phyloP scores from a whole-genome alignment of 352 stramenopile species.

The Pseudoperonospora humuli region DNA sequence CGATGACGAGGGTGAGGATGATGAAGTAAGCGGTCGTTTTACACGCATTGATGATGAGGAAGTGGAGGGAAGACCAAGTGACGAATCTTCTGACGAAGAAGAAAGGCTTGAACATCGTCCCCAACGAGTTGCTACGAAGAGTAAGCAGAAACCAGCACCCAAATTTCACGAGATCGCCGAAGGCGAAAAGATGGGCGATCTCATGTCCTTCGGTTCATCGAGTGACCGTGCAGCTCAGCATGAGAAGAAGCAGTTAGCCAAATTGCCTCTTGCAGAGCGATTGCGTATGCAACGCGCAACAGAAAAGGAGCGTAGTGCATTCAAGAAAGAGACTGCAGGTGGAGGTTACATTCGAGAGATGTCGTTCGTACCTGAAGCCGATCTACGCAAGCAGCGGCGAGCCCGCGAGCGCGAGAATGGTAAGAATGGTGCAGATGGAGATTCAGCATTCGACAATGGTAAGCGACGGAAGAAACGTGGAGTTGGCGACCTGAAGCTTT shows the following conservation, averaged over 20 bases:
- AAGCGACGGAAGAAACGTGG: slow-evolving; percentile 74
- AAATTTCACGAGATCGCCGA: slow-evolving; percentile 86
- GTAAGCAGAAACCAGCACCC: slow-evolving; percentile 36
- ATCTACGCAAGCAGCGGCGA: slow-evolving; percentile 46
- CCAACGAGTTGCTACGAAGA: slow-evolving; percentile 10
- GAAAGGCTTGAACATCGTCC: slow-evolving; percentile 25
- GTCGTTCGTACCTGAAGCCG: slow-evolving; percentile 65
- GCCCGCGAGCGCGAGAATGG: slow-evolving; percentile 21
- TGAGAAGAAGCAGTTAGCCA: slow-evolving; percentile 71
- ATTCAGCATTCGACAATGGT: slow-evolving; percentile 16
- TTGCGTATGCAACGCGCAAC: slow-evolving; percentile 63
- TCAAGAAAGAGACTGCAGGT: slow-evolving; percentile 71
- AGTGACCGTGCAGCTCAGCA: slow-evolving; percentile 59
- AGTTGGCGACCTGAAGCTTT: slow-evolving; percentile 65
- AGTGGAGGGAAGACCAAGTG: slow-evolving; percentile 48
- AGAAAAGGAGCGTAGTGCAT: slow-evolving; percentile 68
- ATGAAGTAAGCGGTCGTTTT: slow-evolving; percentile 54
- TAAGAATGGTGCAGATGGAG: slow-evolving; percentile 13
- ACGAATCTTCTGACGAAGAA: slow-evolving; percentile 60
- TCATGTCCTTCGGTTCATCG: slow-evolving; percentile 70
- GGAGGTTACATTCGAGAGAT: slow-evolving; percentile 81
- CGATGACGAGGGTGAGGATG: slow-evolving; percentile 53
- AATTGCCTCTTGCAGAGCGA: slow-evolving; percentile 72
- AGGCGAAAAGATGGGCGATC: slow-evolving; percentile 71
- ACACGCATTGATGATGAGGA: slow-evolving; percentile 58